These are phyloP conservation scores for Ceratobasidium sp. DNA, from an alignment of 1,284 basidiomycete genomes.

Conservation along the genomic window DNA sequence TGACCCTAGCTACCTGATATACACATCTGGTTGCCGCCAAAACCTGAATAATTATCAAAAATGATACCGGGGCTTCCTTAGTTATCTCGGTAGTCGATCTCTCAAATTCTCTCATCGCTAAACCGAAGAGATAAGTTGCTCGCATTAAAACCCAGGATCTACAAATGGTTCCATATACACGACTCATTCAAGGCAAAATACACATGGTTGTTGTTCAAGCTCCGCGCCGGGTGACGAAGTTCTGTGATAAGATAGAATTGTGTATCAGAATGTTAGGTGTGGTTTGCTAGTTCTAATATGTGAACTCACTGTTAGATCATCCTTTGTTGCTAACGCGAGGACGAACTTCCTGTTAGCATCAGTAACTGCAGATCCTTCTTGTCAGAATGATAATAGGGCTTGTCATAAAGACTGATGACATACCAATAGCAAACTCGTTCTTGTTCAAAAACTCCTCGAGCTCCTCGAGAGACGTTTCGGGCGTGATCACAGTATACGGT, in stretches of 20 bases:
- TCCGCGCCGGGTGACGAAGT: conserved; percentile 51
- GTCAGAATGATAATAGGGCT: conserved; percentile 6
- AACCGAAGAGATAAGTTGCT: neutral
- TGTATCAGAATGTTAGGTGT: conserved; percentile 49
- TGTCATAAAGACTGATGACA: conserved; percentile 50
- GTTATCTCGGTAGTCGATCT: no score
- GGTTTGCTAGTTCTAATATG: no score
- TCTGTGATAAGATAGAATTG: conserved; percentile 44
- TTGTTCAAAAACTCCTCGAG: conserved; percentile 79
- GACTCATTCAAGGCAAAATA: no score
- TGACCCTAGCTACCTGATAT: no score
- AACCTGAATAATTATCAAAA: neutral
- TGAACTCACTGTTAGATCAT: conserved; percentile 77
- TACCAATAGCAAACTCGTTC: conserved; percentile 85
- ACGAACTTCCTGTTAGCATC: conserved; percentile 88
- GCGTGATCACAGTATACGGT: conserved; percentile 83
- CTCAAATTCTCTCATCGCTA: neutral
- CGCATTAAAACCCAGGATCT: conserved; percentile 18
- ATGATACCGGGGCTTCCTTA: neutral
- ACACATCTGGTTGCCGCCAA: conserved; percentile 8
- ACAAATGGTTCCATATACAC: conserved; percentile 7
- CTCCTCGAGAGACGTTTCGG: conserved; percentile 79
- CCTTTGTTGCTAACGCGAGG: conserved; percentile 82
- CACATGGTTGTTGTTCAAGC: conserved; percentile 16
- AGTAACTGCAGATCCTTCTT: conserved; percentile 70